Evolutionary conservation across 768 basidiomycete species (phyloP), one percentile per base, ranked within the genome.

Genomic region (Russula vinacea): DNA sequence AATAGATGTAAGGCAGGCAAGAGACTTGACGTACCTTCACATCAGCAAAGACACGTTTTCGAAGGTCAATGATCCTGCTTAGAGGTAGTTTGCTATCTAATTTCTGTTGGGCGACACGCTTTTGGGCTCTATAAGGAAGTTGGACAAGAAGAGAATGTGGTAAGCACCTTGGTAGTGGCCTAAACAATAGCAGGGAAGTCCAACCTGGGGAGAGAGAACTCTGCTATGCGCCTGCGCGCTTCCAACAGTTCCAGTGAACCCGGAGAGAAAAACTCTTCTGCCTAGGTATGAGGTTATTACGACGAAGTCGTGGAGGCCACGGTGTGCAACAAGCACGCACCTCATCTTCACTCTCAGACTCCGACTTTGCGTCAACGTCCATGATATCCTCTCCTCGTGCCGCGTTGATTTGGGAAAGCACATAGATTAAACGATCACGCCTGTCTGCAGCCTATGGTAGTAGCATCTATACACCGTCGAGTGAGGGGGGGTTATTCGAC

Each of bases 131-230:
- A 84, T 75, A 79, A 77, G 74, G 70, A 74, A 73, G 74, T 77
- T 51, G 53, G 71, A 68, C 67, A 73, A 69, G 76, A 76, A 72
- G 70, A 74, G 73, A 78, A 62, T 67, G 70, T 79, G 76, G 86
- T 90, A 89, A 90, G 88, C 88, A 92, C 87, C 87, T 90, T 84
- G 78, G 73, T 80, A 72, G 76, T 80, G 78, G 77, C 81, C 49
- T 64, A 66, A 57, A 68, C 63, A 64, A 80, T 71, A 76, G 77
- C 75, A 82, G 80, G 74, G 78, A 84, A 85, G 84, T 83, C 84
- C 78, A 83, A 97, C 95, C 94, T 92, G 78, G 91, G 90, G 69
- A 98, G 81, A 73, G 97, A 98, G 78, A 86, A 98, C 75, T 93
- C 90, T 62, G 95, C 95, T 72, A 98, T 84, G 69, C 80, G 84